A percentile compares a stretch with the other conserved stretches of the same genome.
These are phyloP conservation scores for Coemansia sp. DNA, from an alignment of 192 early-diverging fungal genomes.

Conservation along the genomic window DNA sequence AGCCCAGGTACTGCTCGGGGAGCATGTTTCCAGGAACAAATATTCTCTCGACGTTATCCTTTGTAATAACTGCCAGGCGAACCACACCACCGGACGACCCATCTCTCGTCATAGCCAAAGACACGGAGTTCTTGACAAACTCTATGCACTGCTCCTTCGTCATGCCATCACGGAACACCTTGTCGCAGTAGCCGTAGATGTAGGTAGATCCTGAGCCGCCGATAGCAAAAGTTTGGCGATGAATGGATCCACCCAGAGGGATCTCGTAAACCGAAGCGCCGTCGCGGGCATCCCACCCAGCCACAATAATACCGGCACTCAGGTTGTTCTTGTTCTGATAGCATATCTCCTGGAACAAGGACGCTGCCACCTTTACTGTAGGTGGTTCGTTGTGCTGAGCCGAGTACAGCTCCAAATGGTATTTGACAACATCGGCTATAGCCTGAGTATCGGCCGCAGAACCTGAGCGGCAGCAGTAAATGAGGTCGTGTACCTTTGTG, in stretches of 20 bases:
- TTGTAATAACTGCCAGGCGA: slow-evolving; percentile 88
- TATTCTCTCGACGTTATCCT: slow-evolving; percentile 82
- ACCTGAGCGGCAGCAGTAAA: slow-evolving; percentile 98
- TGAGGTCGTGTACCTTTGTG: slow-evolving; percentile 89
- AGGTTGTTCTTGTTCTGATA: slow-evolving; percentile 91
- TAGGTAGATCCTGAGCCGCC: slow-evolving; percentile 94
- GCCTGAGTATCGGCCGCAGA: slow-evolving; percentile 98
- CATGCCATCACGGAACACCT: slow-evolving; percentile 78
- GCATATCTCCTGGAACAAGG: slow-evolving; percentile 90
- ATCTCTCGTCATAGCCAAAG: slow-evolving; percentile 93
- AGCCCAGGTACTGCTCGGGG: slow-evolving; percentile 51
- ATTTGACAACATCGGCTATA: slow-evolving; percentile 95
- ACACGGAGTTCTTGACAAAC: slow-evolving; percentile 93
- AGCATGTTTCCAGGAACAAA: slow-evolving; percentile 83
- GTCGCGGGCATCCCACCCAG: slow-evolving; percentile 91
- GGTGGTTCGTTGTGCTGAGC: slow-evolving; percentile 83
- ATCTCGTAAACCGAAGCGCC: slow-evolving; percentile 88
- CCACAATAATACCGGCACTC: slow-evolving; percentile 93
- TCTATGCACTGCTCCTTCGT: slow-evolving; percentile 79
- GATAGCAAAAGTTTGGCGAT: slow-evolving; percentile 89
- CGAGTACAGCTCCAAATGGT: slow-evolving; percentile 91
- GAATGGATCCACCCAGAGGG: slow-evolving; percentile 89
- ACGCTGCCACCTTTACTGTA: slow-evolving; percentile 80
- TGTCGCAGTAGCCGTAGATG: slow-evolving; percentile 98
- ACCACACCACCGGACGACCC: slow-evolving; percentile 96